Evolutionary conservation across 371 early-diverging fungal species (phyloP).

Genomic region (Syncephalastrum racemosum): DNA sequence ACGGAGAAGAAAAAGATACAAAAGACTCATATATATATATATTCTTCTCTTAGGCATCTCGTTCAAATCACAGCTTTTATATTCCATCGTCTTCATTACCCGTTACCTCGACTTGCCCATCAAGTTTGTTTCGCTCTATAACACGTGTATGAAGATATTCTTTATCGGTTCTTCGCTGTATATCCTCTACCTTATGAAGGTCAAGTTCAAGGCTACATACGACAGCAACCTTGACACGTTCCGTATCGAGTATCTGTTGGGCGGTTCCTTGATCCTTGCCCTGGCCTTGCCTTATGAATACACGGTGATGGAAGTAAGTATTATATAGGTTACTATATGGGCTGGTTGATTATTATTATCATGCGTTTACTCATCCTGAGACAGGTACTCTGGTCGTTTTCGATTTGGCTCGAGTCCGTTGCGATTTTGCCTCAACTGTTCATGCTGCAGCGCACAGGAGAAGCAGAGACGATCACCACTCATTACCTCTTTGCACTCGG

Average conservation of each 20-base stretch:
- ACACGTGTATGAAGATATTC: slow-evolving; percentile 94
- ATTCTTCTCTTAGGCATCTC: slow-evolving; percentile 79
- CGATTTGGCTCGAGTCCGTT: slow-evolving; percentile 95
- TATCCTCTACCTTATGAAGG: slow-evolving; percentile 91
- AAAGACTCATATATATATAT: not conserved
- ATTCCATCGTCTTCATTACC: slow-evolving; percentile 90
- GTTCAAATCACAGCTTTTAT: slow-evolving; percentile 97
- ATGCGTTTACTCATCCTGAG: not conserved
- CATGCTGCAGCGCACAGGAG: slow-evolving; percentile 94
- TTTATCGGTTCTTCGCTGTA: slow-evolving; percentile 87
- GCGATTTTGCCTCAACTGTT: slow-evolving; percentile 99
- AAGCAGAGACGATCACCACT: slow-evolving; percentile 98
- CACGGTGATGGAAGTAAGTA: slow-evolving; percentile 65
- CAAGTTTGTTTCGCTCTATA: slow-evolving; percentile 83
- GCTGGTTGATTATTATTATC: not conserved
- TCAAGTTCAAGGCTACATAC: slow-evolving; percentile 88
- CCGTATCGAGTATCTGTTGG: slow-evolving; percentile 83
- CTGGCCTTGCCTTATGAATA: slow-evolving; percentile 73
- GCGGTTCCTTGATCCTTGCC: slow-evolving; percentile 67
- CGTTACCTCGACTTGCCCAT: slow-evolving; percentile 95
- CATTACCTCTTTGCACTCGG: slow-evolving; percentile 99
- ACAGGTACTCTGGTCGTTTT: slow-evolving; percentile 91
- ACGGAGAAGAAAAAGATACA: not conserved
- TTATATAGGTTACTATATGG: not conserved
- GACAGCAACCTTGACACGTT: slow-evolving; percentile 92